Percentiles rank a stretch among this genome's conserved stretches.
Conservation (phyloP, 768 basidiomycete species). For the Rhodosporidiobolus odoratus region DNA sequence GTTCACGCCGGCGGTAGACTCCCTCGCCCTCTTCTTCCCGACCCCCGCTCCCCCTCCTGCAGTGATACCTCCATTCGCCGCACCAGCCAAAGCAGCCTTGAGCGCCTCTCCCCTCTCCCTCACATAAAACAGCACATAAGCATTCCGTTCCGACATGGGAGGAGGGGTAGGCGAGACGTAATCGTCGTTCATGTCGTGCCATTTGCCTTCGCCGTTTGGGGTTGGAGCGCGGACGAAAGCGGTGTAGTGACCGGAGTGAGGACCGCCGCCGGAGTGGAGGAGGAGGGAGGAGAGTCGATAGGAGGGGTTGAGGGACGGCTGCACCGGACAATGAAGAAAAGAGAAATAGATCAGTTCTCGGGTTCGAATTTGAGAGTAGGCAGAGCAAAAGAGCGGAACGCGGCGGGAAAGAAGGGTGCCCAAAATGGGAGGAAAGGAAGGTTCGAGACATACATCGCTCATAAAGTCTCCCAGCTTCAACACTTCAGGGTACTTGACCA, state of each 20-base stretch:
- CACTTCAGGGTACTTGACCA: conserved; percentile 69
- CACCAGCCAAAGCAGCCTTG: not conserved
- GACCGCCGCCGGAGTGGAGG: conserved; percentile 84
- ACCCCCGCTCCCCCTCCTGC: not conserved
- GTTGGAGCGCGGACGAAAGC: conserved; percentile 68
- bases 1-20: not conserved
- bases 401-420: not conserved
- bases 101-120: not conserved
- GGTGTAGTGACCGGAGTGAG: conserved; percentile 93
- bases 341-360: not conserved
- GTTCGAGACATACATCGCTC: conserved; percentile 57
- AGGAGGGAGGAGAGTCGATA: conserved; percentile 90
- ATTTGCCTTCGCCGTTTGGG: no score
- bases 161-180: conserved; percentile 52
- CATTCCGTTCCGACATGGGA: conserved; percentile 66
- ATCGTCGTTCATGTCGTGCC: conserved; percentile 96
- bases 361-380: not conserved
- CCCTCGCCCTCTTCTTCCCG: not conserved
- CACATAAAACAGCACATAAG: conserved; percentile 63
- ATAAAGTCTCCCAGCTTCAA: conserved; percentile 71
- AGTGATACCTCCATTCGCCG: not conserved
- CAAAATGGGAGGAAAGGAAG: not conserved
- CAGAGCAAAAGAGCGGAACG: not conserved
- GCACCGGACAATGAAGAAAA: not conserved
- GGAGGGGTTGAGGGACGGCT: conserved; percentile 52